Conservation (phyloP, 768 basidiomycete genomes). For the Boletus fagicola region DNA sequence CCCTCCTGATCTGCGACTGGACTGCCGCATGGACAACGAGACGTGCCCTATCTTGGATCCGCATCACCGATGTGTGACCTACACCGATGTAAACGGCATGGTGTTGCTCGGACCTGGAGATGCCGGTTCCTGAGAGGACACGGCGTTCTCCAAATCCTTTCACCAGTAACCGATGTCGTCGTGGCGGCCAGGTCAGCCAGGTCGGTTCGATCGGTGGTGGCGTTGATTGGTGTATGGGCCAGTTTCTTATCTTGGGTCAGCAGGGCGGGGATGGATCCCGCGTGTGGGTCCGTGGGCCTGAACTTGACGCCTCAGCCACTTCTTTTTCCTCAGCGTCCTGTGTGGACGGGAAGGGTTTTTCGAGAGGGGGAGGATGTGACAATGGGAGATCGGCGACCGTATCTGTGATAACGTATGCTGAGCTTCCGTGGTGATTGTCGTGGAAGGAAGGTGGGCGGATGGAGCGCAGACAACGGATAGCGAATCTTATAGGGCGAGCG, state of each 20-base stretch:
- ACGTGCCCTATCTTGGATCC: background rate
- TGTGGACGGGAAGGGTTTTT: background rate
- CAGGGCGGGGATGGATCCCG: too few relatives aligned
- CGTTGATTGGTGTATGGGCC: too few relatives aligned
- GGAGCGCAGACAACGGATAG: background rate
- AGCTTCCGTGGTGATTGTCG: background rate
- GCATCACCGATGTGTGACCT: background rate
- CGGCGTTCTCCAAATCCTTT: too few relatives aligned
- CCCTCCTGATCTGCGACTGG: constrained; percentile 4
- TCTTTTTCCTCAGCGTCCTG: background rate
- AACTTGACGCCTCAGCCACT: background rate
- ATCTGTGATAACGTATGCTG: background rate
- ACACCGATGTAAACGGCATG: background rate
- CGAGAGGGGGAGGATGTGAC: background rate
- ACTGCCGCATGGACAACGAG: background rate
- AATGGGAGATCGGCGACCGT: background rate
- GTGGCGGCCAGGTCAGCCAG: too few relatives aligned
- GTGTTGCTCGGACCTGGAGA: too few relatives aligned
- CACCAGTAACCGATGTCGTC: too few relatives aligned
- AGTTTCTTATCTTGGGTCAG: too few relatives aligned
- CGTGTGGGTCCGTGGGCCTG: too few relatives aligned
- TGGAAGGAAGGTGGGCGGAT: background rate
- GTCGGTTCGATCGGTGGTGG: too few relatives aligned
- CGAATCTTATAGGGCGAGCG: background rate
- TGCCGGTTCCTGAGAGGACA: too few relatives aligned